Conservation (phyloP, 2,329 filamentous ascomycete species). For the Fusarium xylarioides region DNA sequence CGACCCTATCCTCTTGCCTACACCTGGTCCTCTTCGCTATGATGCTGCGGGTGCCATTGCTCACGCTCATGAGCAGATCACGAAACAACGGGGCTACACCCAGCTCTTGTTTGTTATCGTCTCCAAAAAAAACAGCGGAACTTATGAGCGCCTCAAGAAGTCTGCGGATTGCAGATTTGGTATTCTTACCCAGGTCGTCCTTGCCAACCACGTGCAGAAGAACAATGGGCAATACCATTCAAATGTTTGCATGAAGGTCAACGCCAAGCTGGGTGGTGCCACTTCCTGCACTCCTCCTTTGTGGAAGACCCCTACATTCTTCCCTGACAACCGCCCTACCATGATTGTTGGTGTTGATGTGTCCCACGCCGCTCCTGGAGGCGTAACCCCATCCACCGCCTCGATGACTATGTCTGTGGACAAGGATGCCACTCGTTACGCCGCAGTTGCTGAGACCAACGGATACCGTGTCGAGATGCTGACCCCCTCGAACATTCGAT, state of each 20-base stretch:
- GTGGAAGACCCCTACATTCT: conserved; percentile 48
- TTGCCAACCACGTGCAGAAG: conserved; percentile 73
- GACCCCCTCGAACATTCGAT: conserved; percentile 69
- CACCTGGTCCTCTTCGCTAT: conserved; percentile 45
- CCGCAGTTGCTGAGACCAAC: conserved; percentile 83
- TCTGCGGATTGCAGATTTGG: conserved; percentile 85
- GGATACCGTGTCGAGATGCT: conserved; percentile 85
- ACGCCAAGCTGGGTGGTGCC: conserved; percentile 89
- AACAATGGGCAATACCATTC: conserved; percentile 85
- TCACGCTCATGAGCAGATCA: conserved; percentile 57
- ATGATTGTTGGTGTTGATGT: conserved; percentile 94
- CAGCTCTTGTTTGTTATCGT: conserved; percentile 86
- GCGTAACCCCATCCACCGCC: conserved; percentile 76
- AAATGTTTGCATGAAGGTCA: conserved; percentile 97
- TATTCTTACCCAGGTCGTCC: conserved; percentile 85
- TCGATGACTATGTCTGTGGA: conserved; percentile 88
- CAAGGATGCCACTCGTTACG: conserved; percentile 75
- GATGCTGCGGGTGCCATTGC: conserved; percentile 62
- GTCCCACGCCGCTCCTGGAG: conserved; percentile 80
- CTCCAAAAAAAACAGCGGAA: conserved; percentile 72
- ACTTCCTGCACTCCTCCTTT: conserved; percentile 63
- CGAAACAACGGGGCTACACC: conserved; percentile 64
- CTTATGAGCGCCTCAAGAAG: conserved; percentile 90
- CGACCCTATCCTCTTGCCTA: conserved; percentile 49
- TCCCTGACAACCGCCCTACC: conserved; percentile 62